Conservation (phyloP, 331 rosid species). For the Ulmus americana region DNA sequence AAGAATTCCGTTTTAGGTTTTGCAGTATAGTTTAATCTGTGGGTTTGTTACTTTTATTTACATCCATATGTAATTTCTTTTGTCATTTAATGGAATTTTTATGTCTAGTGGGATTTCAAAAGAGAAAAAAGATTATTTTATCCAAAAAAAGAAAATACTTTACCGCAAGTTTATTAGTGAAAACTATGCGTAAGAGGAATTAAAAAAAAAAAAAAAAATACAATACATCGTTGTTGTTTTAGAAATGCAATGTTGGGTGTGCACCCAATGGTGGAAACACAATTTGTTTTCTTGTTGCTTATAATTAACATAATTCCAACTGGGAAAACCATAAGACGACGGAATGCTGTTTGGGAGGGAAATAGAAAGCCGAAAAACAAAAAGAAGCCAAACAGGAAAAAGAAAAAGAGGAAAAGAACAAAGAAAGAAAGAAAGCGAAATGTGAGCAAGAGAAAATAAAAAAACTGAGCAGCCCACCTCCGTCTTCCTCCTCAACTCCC, state of each 20-base stretch:
- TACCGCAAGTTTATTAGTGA: no score
- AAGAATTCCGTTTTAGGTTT: no score
- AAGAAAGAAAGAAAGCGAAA: conserved; percentile 24
- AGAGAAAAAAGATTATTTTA: no score
- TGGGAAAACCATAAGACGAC: conserved; percentile 27
- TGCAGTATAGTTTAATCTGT: no score
- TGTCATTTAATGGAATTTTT: no score
- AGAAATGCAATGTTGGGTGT: neutral
- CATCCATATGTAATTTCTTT: no score
- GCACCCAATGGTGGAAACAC: conserved; percentile 3
- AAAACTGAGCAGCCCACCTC: conserved; percentile 3
- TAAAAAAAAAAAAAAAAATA: no score
- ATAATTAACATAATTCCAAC: conserved; percentile 25
- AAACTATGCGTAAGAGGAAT: no score
- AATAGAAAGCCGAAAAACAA: conserved; percentile 51
- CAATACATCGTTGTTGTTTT: neutral
- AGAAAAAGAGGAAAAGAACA: conserved; percentile 46
- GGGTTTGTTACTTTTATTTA: no score
- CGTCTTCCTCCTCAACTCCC: conserved; percentile 17
- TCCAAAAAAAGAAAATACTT: no score
- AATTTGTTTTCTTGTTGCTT: neutral
- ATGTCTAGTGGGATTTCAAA: no score
- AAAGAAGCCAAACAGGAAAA: conserved; percentile 55
- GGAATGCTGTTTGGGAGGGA: conserved; percentile 31
- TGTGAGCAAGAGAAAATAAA: conserved; percentile 26